Conservation (phyloP, 495 filamentous ascomycete species). For the Gamarada debralockiae region DNA sequence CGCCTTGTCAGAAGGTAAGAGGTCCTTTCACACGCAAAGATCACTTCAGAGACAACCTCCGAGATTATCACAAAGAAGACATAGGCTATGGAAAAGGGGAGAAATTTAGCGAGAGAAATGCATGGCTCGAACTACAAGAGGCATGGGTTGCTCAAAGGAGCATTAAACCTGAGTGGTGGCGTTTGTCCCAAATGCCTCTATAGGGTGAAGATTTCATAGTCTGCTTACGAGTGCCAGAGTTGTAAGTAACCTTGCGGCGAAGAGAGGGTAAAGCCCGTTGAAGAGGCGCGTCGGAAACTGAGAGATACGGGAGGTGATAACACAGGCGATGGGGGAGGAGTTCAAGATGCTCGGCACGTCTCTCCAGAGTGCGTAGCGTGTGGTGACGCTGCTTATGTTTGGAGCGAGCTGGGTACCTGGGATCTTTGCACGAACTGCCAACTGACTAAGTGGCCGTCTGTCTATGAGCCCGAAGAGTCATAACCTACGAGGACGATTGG, state of each 20-base stretch:
- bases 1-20: conserved; percentile 10
- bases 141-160: conserved; percentile 27
- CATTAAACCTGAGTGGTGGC: conserved; percentile 38
- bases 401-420: too few relatives aligned
- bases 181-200: conserved; percentile 41
- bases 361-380: too few relatives aligned
- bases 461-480: too few relatives aligned
- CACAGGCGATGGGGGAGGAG: too few relatives aligned
- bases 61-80: conserved; percentile 47
- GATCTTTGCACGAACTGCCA: too few relatives aligned
- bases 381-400: too few relatives aligned
- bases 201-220: conserved; percentile 29
- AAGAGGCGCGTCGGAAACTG: too few relatives aligned
- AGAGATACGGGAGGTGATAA: too few relatives aligned
- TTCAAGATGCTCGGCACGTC: too few relatives aligned
- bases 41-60: conserved; percentile 42
- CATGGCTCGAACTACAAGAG: conserved; percentile 7
- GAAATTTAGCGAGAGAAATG: conserved; percentile 25
- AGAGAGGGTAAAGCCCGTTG: conserved; percentile 8
- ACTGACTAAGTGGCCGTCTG: too few relatives aligned
- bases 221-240: conserved; percentile 35
- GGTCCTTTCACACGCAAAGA: conserved; percentile 23
- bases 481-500: too few relatives aligned
- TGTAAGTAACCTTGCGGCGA: conserved; percentile 36
- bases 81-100: conserved; percentile 21